Evolutionary conservation across 2,329 filamentous ascomycete genomes (phyloP).

Genomic region (Neurospora crassa): DNA sequence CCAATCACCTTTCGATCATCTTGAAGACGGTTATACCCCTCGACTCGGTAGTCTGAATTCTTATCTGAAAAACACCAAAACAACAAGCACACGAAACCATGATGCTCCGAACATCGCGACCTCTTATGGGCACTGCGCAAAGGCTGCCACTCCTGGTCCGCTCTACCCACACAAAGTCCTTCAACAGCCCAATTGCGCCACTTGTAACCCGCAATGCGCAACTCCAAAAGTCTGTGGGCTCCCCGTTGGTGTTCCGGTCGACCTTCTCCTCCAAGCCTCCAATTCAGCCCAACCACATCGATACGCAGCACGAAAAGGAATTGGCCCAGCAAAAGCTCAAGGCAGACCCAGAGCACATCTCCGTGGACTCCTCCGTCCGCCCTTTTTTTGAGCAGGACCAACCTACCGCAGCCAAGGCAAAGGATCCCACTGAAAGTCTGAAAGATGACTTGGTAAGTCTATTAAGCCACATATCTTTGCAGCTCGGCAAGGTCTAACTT

Average conservation of each 20-base stretch:
- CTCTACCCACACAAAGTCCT: neutral
- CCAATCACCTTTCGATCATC: neutral
- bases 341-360: conserved; percentile 50
- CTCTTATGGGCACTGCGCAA: conserved; percentile 7
- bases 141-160: conserved; percentile 3
- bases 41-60: neutral
- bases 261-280: conserved; percentile 17
- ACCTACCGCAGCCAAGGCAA: conserved; percentile 6
- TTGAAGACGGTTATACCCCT: neutral
- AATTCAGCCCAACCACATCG: conserved; percentile 30
- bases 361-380: conserved; percentile 45
- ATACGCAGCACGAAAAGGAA: conserved; percentile 47
- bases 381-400: conserved; percentile 35
- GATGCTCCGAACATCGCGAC: conserved; percentile 14
- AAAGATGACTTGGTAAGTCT: conserved; percentile 46
- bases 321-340: conserved; percentile 46
- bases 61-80: neutral
- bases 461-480: neutral
- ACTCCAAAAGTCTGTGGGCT: neutral
- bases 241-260: conserved; percentile 2
- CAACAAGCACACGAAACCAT: neutral
- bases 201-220: neutral
- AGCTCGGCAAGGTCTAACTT: neutral
- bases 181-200: neutral
- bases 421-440: conserved; percentile 26